Base-by-base conservation (phyloP, 2,329 filamentous ascomycete species). In the Parafenestella ontariensis region DNA sequence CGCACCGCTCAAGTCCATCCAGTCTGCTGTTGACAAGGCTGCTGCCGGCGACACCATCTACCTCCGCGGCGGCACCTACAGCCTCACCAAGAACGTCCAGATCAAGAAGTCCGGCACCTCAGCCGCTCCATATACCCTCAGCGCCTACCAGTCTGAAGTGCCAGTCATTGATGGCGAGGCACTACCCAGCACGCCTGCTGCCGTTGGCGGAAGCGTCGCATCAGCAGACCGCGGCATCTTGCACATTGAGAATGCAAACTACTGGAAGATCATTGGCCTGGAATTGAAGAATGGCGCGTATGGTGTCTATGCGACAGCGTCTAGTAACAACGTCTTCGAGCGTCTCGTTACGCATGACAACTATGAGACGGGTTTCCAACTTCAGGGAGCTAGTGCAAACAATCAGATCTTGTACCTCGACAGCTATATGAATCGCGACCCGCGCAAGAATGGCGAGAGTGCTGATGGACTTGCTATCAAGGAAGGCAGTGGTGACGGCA, bases 391-490 rank as follows among this genome's bases (percentile, higher is more conserved):
- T 5, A 61, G 58, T 21, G 46, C 62, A 2, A 68, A 69, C 52
- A 69, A 69, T 46, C 49, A 58, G 39, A 59, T 69, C 15, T 51
- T 63, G 24, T 69, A 68, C 41, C 52, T 69, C 10, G 66, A 69
- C 43, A 62, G 58, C 10, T 69, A 67, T 46, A 45, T 43, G 5
- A 69, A 69, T 51, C 58, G 65, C 5, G 66, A 69, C 28, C 81
- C 81, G 5, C 76, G 81, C 45, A 83, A 82, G 71, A 83, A 83
- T 40, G 81, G 81, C 13, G 81, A 83, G 64, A 80, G 76, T 34
- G 81, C 81, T 9, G 81, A 83, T 48, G 81, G 81, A 1, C 79
- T 82, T 40, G 81, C 75, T 1, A 78, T 76, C 63, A 83, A 83
- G 62, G 75, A 78, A 40, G 81, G 81, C 6, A 71, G 66, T 1